These are phyloP conservation scores for Nitzschia sp. DNA, from an alignment of 108 stramenopile genomes.

Conservation along the genomic window DNA sequence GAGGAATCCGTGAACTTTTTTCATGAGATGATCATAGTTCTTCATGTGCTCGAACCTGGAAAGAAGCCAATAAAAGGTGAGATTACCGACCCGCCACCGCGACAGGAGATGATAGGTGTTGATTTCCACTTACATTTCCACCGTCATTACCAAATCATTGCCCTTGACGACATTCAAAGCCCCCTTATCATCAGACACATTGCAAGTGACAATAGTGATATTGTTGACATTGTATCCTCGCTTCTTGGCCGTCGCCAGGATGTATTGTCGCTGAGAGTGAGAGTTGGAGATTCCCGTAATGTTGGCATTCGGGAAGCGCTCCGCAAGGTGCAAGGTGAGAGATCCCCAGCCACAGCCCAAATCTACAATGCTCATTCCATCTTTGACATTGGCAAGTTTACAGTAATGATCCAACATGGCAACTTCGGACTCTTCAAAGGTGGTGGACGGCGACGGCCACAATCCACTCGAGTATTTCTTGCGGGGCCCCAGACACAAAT, in stretches of 20 bases:
- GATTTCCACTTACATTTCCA: conserved; percentile 71
- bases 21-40: conserved; percentile 87
- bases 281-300: conserved; percentile 88
- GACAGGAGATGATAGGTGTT: background rate
- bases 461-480: conserved; percentile 92
- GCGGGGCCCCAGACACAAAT: conserved; percentile 81
- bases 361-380: conserved; percentile 87
- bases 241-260: conserved; percentile 68
- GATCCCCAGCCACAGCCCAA: conserved; percentile 94
- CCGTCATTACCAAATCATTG: conserved; percentile 87
- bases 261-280: conserved; percentile 88
- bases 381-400: conserved; percentile 79
- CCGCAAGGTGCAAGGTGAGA: conserved; percentile 77
- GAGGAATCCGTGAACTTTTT: conserved; percentile 82
- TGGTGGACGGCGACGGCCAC: conserved; percentile 57
- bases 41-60: conserved; percentile 97
- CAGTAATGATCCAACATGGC: conserved; percentile 89
- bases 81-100: background rate
- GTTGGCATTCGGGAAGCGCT: conserved; percentile 61
- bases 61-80: background rate
- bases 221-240: conserved; percentile 81
- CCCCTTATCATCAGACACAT: conserved; percentile 65
- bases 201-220: conserved; percentile 86
- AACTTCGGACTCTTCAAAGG: conserved; percentile 82
- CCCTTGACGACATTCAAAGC: conserved; percentile 60